These are phyloP conservation scores for Moesziomyces parantarcticus DNA, from an alignment of 1,284 basidiomycete species.

Conservation along the genomic window DNA sequence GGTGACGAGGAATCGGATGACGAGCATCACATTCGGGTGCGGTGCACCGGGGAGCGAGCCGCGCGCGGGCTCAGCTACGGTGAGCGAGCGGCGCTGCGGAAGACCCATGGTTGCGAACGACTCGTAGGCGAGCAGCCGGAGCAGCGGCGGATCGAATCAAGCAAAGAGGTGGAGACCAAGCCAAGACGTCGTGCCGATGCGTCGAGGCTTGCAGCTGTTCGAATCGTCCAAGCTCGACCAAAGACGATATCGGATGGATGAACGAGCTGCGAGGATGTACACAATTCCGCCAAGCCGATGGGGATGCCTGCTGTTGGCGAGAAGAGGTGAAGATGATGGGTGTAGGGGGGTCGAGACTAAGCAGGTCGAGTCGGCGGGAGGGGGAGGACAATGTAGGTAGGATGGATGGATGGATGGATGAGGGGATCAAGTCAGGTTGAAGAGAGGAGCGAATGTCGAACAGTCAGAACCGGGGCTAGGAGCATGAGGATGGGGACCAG, in stretches of 20 bases:
- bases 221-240: too few species aligned
- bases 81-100: constrained; percentile 56
- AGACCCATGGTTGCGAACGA: constrained; percentile 53
- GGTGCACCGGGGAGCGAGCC: constrained; percentile 46
- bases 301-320: neutral
- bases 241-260: neutral
- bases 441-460: neutral
- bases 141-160: neutral
- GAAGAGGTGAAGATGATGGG: constrained; percentile 10
- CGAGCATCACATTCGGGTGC: constrained; percentile 61
- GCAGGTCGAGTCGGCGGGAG: constrained; percentile 16
- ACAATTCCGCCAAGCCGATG: neutral
- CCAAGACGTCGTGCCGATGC: too few species aligned
- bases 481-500: constrained; percentile 1
- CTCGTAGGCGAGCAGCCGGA: neutral
- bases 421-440: neutral
- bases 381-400: constrained; percentile 1
- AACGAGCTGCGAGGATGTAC: too few species aligned
- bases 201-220: too few species aligned
- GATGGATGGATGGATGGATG: constrained; percentile 10
- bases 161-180: too few species aligned
- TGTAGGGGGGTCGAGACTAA: constrained; percentile 16
- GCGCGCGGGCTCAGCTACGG: constrained; percentile 46
- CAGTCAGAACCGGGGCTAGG: neutral
- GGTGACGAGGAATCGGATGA: constrained; percentile 63